These are phyloP conservation scores for Fraxinus albicans DNA, from an alignment of 305 asterid species.

Conservation along the genomic window DNA sequence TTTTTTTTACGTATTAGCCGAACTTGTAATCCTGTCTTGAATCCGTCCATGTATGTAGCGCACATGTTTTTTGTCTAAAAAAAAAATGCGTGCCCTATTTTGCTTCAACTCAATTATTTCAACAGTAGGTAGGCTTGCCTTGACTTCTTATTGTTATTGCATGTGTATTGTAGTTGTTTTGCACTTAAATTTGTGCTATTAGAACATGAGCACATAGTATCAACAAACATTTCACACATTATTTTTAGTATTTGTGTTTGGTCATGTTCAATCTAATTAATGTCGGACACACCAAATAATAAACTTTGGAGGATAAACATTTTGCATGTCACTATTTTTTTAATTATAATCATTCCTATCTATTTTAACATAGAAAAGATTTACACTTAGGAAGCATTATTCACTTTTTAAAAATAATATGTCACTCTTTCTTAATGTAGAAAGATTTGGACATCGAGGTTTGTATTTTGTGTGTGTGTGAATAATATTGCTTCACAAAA, in stretches of 20 bases:
- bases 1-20: too few species aligned
- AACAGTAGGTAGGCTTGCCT: not conserved
- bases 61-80: constrained; percentile 20
- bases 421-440: not conserved
- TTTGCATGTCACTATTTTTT: not conserved
- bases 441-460: not conserved
- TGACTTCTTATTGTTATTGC: not conserved
- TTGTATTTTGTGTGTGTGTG: not conserved
- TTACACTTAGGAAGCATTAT: not conserved
- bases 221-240: not conserved
- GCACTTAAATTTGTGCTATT: not conserved
- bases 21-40: too few species aligned
- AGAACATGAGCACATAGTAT: not conserved
- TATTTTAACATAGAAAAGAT: not conserved
- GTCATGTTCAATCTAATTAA: not conserved
- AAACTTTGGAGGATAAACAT: not conserved
- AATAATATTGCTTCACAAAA: not conserved
- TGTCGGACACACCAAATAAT: not conserved
- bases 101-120: not conserved
- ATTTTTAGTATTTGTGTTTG: not conserved
- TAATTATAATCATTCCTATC: too few species aligned
- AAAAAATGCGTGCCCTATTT: too few species aligned
- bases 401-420: not conserved
- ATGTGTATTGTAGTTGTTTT: not conserved
- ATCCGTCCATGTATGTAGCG: not conserved